phyloP scores from a whole-genome alignment of 1,139 yeast species.

The Taphrina pruni region DNA sequence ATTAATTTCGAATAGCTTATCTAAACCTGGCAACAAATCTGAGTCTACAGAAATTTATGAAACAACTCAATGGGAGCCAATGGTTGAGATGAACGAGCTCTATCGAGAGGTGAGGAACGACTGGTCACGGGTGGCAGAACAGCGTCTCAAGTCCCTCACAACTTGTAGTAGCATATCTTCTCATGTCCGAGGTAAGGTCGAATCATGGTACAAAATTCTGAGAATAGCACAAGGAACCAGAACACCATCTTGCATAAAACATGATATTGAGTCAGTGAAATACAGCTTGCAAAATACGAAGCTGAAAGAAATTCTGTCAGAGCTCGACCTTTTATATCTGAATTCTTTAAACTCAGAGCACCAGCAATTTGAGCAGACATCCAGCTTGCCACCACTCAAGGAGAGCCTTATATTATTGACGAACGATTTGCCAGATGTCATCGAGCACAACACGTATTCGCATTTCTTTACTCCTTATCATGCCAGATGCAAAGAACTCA shows the following conservation, averaged over 20 bases:
- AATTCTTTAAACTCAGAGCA: background rate
- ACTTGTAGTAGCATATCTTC: background rate
- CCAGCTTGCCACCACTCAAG: no score
- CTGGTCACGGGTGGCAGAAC: background rate
- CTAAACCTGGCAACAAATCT: no score
- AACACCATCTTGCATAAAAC: background rate
- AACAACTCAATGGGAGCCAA: no score
- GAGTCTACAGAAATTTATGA: no score
- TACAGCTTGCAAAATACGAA: background rate
- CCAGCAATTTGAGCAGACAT: no score
- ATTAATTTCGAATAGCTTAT: no score
- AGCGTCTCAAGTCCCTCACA: background rate
- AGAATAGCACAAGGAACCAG: background rate
- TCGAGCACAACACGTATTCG: background rate
- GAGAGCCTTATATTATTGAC: no score
- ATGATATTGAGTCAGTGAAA: background rate
- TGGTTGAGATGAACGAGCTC: background rate
- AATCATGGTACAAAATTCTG: background rate
- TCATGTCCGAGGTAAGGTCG: background rate
- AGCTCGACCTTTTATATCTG: constrained; percentile 3
- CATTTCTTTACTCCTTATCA: background rate
- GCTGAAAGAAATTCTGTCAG: background rate
- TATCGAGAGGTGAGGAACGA: background rate
- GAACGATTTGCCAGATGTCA: background rate
- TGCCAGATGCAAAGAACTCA: background rate